phyloP scores from a whole-genome alignment of 306 rosid species.

The Prunus davidiana region DNA sequence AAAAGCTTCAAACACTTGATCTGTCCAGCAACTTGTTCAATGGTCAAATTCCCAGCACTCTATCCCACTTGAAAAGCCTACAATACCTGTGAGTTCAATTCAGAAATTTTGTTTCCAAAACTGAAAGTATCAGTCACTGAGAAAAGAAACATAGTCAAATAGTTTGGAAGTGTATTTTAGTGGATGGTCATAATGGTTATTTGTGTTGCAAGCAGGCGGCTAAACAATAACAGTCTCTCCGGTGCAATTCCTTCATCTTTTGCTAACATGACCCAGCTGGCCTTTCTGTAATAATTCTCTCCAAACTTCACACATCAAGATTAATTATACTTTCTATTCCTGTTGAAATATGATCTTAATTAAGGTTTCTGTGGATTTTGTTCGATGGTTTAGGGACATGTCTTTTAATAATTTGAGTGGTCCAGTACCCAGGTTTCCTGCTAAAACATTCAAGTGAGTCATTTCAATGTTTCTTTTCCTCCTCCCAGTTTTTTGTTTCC shows the following conservation, averaged over 20 bases:
- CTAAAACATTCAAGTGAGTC: constrained; percentile 81
- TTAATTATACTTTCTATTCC: not conserved
- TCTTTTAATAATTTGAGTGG: constrained; percentile 82
- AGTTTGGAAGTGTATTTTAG: not conserved
- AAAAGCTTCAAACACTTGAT: constrained; percentile 74
- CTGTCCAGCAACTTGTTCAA: constrained; percentile 78
- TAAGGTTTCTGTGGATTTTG: not conserved
- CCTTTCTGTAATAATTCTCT: constrained; percentile 67
- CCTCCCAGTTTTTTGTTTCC: not conserved
- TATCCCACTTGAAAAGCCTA: constrained; percentile 62
- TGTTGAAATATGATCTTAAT: not conserved
- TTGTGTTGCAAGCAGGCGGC: constrained; percentile 61
- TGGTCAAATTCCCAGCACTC: constrained; percentile 68
- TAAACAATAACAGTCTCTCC: constrained; percentile 71
- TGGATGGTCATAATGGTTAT: not conserved
- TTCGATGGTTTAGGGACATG: constrained; percentile 61
- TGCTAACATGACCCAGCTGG: constrained; percentile 70
- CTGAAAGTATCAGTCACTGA: not conserved
- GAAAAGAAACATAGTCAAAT: not conserved
- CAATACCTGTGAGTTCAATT: constrained; percentile 64
- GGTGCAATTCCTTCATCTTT: constrained; percentile 82
- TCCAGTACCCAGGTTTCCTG: constrained; percentile 65
- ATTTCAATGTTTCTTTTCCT: constrained; percentile 6
- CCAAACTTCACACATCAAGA: constrained; percentile 10
- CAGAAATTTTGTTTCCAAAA: not conserved